These are phyloP conservation scores for Phlegmacium glaucopus DNA, from an alignment of 768 basidiomycete species.

Conservation along the genomic window DNA sequence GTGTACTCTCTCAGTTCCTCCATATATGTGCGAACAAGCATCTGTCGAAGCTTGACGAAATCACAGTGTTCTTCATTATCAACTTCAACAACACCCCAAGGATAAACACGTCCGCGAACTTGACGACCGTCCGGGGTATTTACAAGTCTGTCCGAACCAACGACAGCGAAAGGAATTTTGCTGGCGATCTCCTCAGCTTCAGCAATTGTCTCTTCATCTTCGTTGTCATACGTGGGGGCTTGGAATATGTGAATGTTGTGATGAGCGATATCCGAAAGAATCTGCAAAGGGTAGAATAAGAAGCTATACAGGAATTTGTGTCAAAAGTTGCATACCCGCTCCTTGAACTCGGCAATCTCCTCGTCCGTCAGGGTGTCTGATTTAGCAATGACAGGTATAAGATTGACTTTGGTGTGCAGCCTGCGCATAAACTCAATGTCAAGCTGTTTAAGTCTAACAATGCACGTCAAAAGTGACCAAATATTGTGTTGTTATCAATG, in stretches of 20 bases:
- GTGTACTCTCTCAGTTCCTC: conserved; percentile 98
- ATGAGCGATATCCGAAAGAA: conserved; percentile 88
- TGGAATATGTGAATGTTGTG: conserved; percentile 99
- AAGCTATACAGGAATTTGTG: conserved; percentile 5
- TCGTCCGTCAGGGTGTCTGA: conserved; percentile 97
- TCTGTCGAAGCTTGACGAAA: conserved; percentile 98
- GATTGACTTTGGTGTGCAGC: conserved; percentile 95
- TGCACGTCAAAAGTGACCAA: conserved; percentile 2
- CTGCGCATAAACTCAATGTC: conserved; percentile 99
- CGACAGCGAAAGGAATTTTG: conserved; percentile 98
- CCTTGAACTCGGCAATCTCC: conserved; percentile 91
- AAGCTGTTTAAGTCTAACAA: conserved; percentile 84
- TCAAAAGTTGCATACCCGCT: conserved; percentile 50
- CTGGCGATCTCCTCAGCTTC: conserved; percentile 97
- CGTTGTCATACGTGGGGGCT: conserved; percentile 95
- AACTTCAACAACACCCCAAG: conserved; percentile 99
- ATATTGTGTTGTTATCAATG: background rate
- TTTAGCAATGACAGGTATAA: conserved; percentile 98
- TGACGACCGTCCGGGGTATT: conserved; percentile 82
- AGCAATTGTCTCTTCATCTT: conserved; percentile 96
- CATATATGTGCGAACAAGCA: conserved; percentile 99
- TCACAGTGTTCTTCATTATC: conserved; percentile 99
- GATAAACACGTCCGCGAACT: conserved; percentile 94
- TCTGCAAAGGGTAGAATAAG: conserved; percentile 39
- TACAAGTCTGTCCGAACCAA: conserved; percentile 87